Evolutionary conservation across 2,329 filamentous ascomycete genomes (phyloP), one percentile per base, ranked within the genome.

Genomic region (Fusarium sp.): DNA sequence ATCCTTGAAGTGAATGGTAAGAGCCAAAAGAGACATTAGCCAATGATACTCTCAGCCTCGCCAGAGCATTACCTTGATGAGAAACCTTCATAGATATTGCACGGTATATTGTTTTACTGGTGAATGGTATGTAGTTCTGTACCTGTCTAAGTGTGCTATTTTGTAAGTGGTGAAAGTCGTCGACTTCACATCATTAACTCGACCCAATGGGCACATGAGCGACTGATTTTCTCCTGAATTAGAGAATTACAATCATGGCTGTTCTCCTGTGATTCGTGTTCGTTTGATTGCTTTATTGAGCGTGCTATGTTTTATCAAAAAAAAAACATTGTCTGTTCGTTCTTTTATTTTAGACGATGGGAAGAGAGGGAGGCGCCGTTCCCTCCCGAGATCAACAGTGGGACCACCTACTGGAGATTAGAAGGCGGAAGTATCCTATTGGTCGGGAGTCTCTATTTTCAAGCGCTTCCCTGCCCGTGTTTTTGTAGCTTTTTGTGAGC

Each of bases 401-500:
- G 56, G 45, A 54, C 14, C 51, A 32, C 25, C 23, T 15, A 30
- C 17, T 23, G 7, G 37, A 45, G 45, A 33, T 15, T 23, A 6
- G 33, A 45, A 47, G 37, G 58, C 58, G 55, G 61, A 69, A 68
- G 51, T 49, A 65, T 63, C 64, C 68, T 53, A 73, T 72, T 75
- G 71, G 72, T 2, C 15, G 3, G 22, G 6, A 25, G 17, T 37
- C 53, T 55, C 53, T 56, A 63, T 60, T 41, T 61, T 6, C 13
- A 50, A 59, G 64, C 61, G 43, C 58, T 47, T 37, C 40, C n/a
- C 4, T 65, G 52, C n/a, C 4, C 64, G 52, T 55, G 55, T 45
- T 61, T 48, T 61, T 65, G 70, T 75, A 73, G 30, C 65, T 61
- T 59, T 59, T 53, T 13, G 74, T 69, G 74, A 69, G 44, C 30